phyloP scores from a whole-genome alignment of 768 basidiomycete genomes.

The Fomitopsis pulvina region DNA sequence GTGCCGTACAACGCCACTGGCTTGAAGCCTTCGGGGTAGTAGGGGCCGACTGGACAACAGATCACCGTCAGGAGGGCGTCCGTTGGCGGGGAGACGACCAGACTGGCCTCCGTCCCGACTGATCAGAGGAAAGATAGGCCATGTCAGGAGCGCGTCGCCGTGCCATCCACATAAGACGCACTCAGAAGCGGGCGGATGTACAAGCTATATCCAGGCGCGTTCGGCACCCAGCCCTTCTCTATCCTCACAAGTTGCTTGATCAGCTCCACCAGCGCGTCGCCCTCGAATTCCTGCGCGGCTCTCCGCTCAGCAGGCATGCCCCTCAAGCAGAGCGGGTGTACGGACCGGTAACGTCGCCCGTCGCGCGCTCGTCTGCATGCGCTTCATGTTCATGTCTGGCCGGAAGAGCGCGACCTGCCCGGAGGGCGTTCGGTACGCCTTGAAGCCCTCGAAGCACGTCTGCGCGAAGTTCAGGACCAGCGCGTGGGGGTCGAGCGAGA shows the following conservation, averaged over 20 bases:
- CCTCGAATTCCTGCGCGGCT: slow-evolving; percentile 60
- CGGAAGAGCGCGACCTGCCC: slow-evolving; percentile 82
- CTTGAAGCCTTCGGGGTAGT: slow-evolving; percentile 84
- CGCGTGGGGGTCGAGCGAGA: slow-evolving; percentile 71
- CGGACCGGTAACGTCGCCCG: slow-evolving; percentile 75
- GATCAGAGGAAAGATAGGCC: no score
- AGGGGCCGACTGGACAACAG: slow-evolving; percentile 64
- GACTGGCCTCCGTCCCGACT: slow-evolving; percentile 68
- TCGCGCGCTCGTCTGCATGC: slow-evolving; percentile 82
- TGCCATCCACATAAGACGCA: slow-evolving; percentile 21
- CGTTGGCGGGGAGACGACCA: slow-evolving; percentile 41
- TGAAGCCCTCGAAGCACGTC: slow-evolving; percentile 91
- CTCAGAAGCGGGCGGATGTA: slow-evolving; percentile 84
- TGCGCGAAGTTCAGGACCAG: slow-evolving; percentile 93
- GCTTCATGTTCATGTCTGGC: slow-evolving; percentile 96
- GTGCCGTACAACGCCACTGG: slow-evolving; percentile 76
- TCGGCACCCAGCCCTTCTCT: slow-evolving; percentile 90
- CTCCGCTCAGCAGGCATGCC: background rate
- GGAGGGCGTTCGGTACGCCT: slow-evolving; percentile 74
- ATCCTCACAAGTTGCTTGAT: slow-evolving; percentile 84
- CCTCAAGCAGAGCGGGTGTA: slow-evolving; percentile 6
- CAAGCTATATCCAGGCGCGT: slow-evolving; percentile 79
- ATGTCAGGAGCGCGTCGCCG: no score
- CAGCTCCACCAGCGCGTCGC: slow-evolving; percentile 65
- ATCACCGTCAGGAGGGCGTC: slow-evolving; percentile 64